Evolutionary conservation across 1,139 yeast genomes (phyloP), one percentile per base, ranked within the genome.

Genomic region (Pichia sp.): DNA sequence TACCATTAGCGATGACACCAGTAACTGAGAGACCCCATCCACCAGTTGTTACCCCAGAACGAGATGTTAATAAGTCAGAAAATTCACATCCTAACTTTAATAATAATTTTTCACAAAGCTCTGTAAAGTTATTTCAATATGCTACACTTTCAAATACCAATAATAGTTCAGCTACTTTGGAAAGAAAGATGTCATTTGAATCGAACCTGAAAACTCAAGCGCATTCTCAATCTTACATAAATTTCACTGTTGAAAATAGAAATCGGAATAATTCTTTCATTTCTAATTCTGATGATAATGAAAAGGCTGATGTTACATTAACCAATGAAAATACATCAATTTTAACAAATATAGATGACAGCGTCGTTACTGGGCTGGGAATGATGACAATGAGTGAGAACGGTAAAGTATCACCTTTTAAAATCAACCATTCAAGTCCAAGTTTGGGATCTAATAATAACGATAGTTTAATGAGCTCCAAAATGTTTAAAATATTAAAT

Each of bases 1-100:
- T 72, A 24, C 78, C 83, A 12, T 66, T 82, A 55, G 74, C 86
- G 0, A 83, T 83, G 94, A 83, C 94, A 0, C 94, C 92, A 0
- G 79, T 83, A 2, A 73, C 85, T 1, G 94, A 83, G 55, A 79
- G 72, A 10, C 43, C 50, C 10, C 34, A 34, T 35, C 27, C 39
- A 6, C 33, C 30, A 7, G n/a, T 30, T 8, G 33, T 36, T 5
- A 41, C 51, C 1, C 51, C 54, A 7, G 51, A 51, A 5, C 42
- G 34, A 30, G 45, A 29, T 11, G 1, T 27, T 6, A 12, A 11
- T 25, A 38, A 30, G 22, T 4, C 37, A 25, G 41, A 42, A 25
- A 10, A 20, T 2, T 37, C 40, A 20, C 23, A n/a, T 35, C 23
- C 23, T 20, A 24, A n/a, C 7, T 28, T 9, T 16, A 22, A 9